Base-by-base conservation (phyloP, 306 rosid species). In the Phaseolus lunatus region DNA sequence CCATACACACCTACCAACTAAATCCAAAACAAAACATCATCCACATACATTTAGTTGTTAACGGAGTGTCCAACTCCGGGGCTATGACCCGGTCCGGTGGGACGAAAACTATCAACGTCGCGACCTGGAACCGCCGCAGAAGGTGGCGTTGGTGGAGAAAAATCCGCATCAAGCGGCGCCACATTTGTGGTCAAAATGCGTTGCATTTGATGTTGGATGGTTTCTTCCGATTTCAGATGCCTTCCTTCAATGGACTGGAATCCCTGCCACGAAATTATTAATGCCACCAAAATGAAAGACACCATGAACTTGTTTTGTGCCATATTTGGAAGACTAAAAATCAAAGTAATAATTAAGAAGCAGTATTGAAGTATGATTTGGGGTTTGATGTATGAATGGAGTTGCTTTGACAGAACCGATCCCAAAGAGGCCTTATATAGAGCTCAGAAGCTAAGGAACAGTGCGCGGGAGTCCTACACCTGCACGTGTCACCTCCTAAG, bases 81-180 rank as follows among this genome's bases (percentile, higher is more conserved):
- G 76, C 97, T 92, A 71, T 92, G 93, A n/a, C 97, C 94, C 1
- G 97, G 94, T 27, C 74, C 37, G 0, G 97, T 92, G 53, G 97
- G 95, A 43, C 97, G 71, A 77, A 88, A 89, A 67, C 77, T 83
- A 19, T 16, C 54, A 13, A 81, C 19, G 3, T 50, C 85, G 3
- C 19, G 90, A 41, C 75, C 75, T 0, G 79, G 78, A 5, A 81
- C 39, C 5, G 41, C 84, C 9, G 18, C 76, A 12, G 53, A 26
- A 15, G 79, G 59, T 18, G 84, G 69, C 24, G 81, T 13, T 20
- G 87, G 86, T 7, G 81, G 83, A 81, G 85, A 77, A 72, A 35
- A 52, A 31, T 14, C n/a, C 1, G 63, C 23, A 2, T 52, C 1
- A 23, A 20, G 5, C 10, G 48, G 13, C 11, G 62, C 35, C 3